Conservation (phyloP, 2,329 filamentous ascomycete species). For the Aspergillus cejpii region DNA sequence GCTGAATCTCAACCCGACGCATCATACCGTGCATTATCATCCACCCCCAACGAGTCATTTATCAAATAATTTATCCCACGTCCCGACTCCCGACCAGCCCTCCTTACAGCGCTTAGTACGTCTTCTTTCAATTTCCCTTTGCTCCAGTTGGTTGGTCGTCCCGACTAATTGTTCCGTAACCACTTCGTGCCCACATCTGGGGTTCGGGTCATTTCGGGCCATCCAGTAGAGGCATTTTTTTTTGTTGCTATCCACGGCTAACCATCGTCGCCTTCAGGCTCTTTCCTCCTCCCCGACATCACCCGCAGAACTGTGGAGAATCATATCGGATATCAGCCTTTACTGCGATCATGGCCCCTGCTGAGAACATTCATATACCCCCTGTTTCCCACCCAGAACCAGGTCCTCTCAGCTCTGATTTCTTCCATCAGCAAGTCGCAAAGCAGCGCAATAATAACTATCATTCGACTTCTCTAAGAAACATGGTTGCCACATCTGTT, state of each 20-base stretch:
- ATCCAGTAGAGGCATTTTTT: slow-evolving; percentile 20
- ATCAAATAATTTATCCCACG: slow-evolving; percentile 9
- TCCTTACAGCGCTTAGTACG: neutral
- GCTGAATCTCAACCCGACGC: neutral
- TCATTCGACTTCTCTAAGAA: slow-evolving; percentile 52
- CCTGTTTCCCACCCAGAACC: slow-evolving; percentile 38
- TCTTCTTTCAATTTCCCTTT: slow-evolving; percentile 9
- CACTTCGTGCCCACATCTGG: slow-evolving; percentile 24
- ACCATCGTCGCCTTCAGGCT: slow-evolving; percentile 16
- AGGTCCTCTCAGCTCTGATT: slow-evolving; percentile 49
- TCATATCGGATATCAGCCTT: slow-evolving; percentile 18
- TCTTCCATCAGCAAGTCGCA: slow-evolving; percentile 51
- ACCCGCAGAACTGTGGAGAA: slow-evolving; percentile 39
- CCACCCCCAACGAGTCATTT: slow-evolving; percentile 9
- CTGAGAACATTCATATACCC: slow-evolving; percentile 42
- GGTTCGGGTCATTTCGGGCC: slow-evolving; percentile 32
- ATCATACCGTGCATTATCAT: neutral
- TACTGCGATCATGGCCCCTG: slow-evolving; percentile 27
- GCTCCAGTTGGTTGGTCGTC: slow-evolving; percentile 16
- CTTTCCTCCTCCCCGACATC: slow-evolving; percentile 31
- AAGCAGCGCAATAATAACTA: slow-evolving; percentile 55
- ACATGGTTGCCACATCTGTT: slow-evolving; percentile 53
- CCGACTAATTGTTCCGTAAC: slow-evolving; percentile 18
- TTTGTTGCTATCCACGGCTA: slow-evolving; percentile 11
- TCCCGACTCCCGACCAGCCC: slow-evolving; percentile 7